A percentile compares a stretch with the other conserved stretches of the same genome.
phyloP scores from a whole-genome alignment of 192 early-diverging fungal species.

The Backusella parvicylindrica region DNA sequence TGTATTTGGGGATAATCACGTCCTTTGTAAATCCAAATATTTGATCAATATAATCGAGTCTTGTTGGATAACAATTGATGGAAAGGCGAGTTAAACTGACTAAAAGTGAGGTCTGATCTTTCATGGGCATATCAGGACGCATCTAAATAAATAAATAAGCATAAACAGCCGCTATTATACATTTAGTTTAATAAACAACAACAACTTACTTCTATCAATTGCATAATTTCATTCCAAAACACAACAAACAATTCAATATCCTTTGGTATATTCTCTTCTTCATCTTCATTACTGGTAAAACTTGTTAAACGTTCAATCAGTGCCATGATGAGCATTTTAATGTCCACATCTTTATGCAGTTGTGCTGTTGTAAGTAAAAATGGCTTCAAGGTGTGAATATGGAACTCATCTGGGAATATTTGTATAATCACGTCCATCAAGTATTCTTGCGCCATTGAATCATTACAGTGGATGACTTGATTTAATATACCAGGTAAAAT shows the following conservation, averaged over 20 bases:
- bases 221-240: constrained; percentile 94
- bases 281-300: constrained; percentile 83
- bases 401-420: constrained; percentile 96
- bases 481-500: constrained; percentile 92
- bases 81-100: constrained; percentile 84
- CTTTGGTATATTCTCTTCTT: constrained; percentile 62
- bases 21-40: constrained; percentile 87
- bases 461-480: constrained; percentile 94
- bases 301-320: constrained; percentile 90
- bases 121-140: constrained; percentile 86
- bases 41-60: constrained; percentile 81
- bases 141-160: constrained; percentile 29
- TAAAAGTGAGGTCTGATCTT: constrained; percentile 86
- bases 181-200: neutral
- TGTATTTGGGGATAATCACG: constrained; percentile 39
- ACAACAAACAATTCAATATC: constrained; percentile 91
- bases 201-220: constrained; percentile 76
- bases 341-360: constrained; percentile 88
- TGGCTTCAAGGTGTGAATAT: constrained; percentile 82
- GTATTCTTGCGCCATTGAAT: constrained; percentile 98
- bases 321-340: constrained; percentile 94
- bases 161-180: neutral
- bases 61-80: constrained; percentile 87
- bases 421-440: constrained; percentile 99
- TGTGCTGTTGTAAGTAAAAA: constrained; percentile 88